phyloP scores from a whole-genome alignment of 75 land plant species.

The Ceratopteris richardii region DNA sequence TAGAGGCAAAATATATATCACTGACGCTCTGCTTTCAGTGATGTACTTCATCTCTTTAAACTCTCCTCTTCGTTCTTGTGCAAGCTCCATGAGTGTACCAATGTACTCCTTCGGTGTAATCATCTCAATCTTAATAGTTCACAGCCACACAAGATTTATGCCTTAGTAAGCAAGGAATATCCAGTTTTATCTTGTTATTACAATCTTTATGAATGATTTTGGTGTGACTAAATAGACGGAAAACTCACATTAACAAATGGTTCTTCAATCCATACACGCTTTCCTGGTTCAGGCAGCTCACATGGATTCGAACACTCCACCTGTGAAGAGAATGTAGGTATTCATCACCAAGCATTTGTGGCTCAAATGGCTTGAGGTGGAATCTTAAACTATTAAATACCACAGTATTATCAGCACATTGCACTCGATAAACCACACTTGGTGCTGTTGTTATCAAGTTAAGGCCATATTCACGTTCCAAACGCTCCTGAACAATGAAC shows the following conservation, averaged over 20 bases:
- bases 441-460: conserved; percentile 93
- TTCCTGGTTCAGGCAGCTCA: conserved; percentile 76
- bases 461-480: conserved; percentile 89
- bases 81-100: conserved; percentile 91
- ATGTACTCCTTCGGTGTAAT: conserved; percentile 93
- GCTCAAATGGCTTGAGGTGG: background rate
- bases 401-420: conserved; percentile 58
- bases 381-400: conserved; percentile 30
- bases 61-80: conserved; percentile 88
- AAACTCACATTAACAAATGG: conserved; percentile 71
- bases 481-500: conserved; percentile 69
- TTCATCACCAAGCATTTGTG: background rate
- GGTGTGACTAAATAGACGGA: too few relatives aligned
- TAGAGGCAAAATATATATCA: conserved; percentile 70
- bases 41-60: conserved; percentile 91
- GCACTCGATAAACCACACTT: conserved; percentile 86
- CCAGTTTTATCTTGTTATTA: too few relatives aligned
- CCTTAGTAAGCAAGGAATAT: too few relatives aligned
- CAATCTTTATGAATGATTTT: too few relatives aligned
- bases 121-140: conserved; percentile 61
- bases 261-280: conserved; percentile 72
- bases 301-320: conserved; percentile 97
- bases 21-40: conserved; percentile 71
- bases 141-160: too few relatives aligned
- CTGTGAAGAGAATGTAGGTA: conserved; percentile 19